Conservation (phyloP, 108 stramenopile genomes). For the Pseudonitzschia pungens region DNA sequence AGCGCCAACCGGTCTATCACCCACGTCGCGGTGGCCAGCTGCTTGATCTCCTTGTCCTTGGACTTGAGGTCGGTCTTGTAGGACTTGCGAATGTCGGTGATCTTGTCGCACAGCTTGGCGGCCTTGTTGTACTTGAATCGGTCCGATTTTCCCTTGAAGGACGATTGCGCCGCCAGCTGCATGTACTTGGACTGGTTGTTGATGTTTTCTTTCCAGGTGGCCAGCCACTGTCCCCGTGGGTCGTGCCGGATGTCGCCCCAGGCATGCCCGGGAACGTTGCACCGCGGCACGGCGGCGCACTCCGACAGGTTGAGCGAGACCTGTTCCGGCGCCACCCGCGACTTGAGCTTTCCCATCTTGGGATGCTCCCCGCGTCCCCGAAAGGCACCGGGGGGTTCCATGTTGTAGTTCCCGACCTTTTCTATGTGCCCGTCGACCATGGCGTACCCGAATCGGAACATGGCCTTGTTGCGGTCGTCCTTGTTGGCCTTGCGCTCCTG, state of each 20-base stretch:
- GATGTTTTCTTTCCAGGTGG: conserved; percentile 98
- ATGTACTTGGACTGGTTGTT: conserved; percentile 97
- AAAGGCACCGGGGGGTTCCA: conserved; percentile 98
- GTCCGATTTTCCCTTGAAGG: conserved; percentile 99
- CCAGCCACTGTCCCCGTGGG: conserved; percentile 96
- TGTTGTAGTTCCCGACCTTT: conserved; percentile 90
- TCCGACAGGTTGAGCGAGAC: conserved; percentile 86
- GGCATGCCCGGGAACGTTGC: conserved; percentile 92
- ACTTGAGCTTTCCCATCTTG: conserved; percentile 97
- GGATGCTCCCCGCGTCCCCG: conserved; percentile 99
- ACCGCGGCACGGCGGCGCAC: conserved; percentile 86
- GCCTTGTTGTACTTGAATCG: conserved; percentile 98
- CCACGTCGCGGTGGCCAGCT: conserved; percentile 99
- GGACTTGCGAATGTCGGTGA: conserved; percentile 89
- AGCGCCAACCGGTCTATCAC: conserved; percentile 98
- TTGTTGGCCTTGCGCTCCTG: conserved; percentile 91
- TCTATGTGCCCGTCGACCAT: conserved; percentile 98
- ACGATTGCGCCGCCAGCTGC: conserved; percentile 95
- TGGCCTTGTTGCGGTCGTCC: conserved; percentile 75
- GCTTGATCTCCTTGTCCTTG: conserved; percentile 74
- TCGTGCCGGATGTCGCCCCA: conserved; percentile 97
- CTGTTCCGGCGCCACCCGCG: conserved; percentile 88
- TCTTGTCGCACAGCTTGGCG: conserved; percentile 92
- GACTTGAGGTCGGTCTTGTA: conserved; percentile 87
- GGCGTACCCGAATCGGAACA: conserved; percentile 87